phyloP scores from a whole-genome alignment of 805 yeast genomes.

The Metschnikowia chrysomelidarum region DNA sequence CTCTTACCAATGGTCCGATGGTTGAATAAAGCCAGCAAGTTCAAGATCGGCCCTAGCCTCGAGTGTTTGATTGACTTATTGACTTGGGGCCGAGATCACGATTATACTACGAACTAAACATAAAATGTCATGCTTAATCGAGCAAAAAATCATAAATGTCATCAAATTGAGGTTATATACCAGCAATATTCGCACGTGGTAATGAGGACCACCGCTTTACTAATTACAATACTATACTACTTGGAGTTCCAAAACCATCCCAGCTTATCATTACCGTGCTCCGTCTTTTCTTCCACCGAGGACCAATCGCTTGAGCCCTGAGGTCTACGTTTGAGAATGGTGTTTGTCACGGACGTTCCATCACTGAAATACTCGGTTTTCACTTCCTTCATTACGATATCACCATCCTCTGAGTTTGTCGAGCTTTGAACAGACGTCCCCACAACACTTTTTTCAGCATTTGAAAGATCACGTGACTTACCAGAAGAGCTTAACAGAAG shows the following conservation, averaged over 20 bases:
- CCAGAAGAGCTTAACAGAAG: neutral
- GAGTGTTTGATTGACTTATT: too few species aligned
- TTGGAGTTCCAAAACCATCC: constrained; percentile 27
- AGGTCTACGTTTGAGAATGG: constrained; percentile 32
- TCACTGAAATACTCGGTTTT: constrained; percentile 35
- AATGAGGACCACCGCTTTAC: too few species aligned
- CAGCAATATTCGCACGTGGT: too few species aligned
- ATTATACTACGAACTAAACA: too few species aligned
- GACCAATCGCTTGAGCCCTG: constrained; percentile 34
- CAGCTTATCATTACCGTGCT: constrained; percentile 14
- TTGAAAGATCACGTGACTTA: neutral
- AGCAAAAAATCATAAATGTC: too few species aligned
- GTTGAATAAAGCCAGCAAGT: too few species aligned
- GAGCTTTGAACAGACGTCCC: constrained; percentile 29
- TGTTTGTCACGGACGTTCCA: constrained; percentile 35
- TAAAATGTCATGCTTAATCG: too few species aligned
- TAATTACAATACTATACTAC: too few species aligned
- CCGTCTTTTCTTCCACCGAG: constrained; percentile 27
- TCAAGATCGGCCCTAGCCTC: too few species aligned
- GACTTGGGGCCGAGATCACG: too few species aligned
- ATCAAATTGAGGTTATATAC: neutral
- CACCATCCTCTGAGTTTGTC: constrained; percentile 28
- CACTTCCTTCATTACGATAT: constrained; percentile 28
- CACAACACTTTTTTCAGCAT: constrained; percentile 17
- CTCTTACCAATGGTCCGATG: too few species aligned